Evolutionary conservation across 1,284 basidiomycete genomes (phyloP).

Genomic region (Ceratobasidium sp.): DNA sequence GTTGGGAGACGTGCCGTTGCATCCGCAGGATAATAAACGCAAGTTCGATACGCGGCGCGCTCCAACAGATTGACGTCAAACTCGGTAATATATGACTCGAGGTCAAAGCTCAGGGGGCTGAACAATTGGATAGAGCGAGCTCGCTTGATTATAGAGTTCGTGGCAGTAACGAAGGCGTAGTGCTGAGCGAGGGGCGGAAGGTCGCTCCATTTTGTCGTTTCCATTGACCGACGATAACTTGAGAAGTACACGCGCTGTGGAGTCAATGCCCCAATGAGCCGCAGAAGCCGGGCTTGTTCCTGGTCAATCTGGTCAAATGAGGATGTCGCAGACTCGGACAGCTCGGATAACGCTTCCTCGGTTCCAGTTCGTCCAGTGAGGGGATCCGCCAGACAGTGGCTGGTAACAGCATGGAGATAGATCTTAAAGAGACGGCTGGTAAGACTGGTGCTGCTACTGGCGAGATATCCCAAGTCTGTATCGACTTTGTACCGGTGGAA

Average conservation of each 20-base stretch:
- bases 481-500: conserved; percentile 55
- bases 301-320: conserved; percentile 54
- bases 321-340: conserved; percentile 53
- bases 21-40: conserved; percentile 8
- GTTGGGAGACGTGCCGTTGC: not conserved
- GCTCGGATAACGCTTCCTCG: conserved; percentile 56
- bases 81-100: not conserved
- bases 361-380: conserved; percentile 58
- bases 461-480: conserved; percentile 53
- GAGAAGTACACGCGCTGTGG: conserved; percentile 56
- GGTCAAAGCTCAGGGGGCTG: not conserved
- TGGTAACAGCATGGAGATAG: conserved; percentile 60
- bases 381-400: conserved; percentile 56
- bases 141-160: conserved; percentile 1
- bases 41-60: conserved; percentile 14
- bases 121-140: conserved; percentile 11
- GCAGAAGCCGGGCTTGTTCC: conserved; percentile 51
- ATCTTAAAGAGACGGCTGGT: conserved; percentile 54
- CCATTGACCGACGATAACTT: conserved; percentile 53
- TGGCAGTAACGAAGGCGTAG: conserved; percentile 47
- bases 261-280: conserved; percentile 52
- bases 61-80: not conserved
- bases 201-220: conserved; percentile 53
- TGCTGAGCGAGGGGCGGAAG: conserved; percentile 53
- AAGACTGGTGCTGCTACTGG: conserved; percentile 50